Conservation (phyloP, 1,284 basidiomycete species). For the Inonotus obliquus region DNA sequence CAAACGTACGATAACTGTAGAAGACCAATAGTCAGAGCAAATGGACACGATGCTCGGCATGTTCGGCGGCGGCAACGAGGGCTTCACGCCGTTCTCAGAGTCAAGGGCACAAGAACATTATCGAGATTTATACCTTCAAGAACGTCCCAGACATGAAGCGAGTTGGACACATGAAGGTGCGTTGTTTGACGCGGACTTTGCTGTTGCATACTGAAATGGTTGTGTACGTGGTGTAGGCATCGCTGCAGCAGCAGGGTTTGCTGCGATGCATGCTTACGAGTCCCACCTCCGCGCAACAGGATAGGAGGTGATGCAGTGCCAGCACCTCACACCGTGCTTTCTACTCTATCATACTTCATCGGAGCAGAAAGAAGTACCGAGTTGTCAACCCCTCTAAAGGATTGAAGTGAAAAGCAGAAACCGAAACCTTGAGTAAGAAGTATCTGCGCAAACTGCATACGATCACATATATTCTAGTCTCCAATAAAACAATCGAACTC, state of each 20-base stretch:
- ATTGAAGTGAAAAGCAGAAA: too few species aligned
- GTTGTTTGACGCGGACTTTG: neutral
- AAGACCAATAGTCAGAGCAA: too few species aligned
- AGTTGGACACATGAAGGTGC: constrained; percentile 25
- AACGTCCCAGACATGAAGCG: constrained; percentile 22
- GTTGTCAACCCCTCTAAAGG: too few species aligned
- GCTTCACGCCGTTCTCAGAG: constrained; percentile 13
- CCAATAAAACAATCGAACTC: too few species aligned
- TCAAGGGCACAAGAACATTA: constrained; percentile 19
- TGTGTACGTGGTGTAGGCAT: constrained; percentile 21
- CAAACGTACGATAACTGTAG: neutral
- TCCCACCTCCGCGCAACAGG: constrained; percentile 25
- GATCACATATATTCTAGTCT: too few species aligned
- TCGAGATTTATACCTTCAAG: constrained; percentile 20
- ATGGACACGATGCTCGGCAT: constrained; percentile 10
- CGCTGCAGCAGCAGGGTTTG: constrained; percentile 27
- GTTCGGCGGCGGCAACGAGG: neutral
- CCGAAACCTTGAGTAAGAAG: too few species aligned
- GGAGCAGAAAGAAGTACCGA: too few species aligned
- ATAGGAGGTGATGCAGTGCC: too few species aligned
- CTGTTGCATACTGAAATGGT: neutral
- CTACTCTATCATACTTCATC: too few species aligned
- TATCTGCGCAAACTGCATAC: too few species aligned
- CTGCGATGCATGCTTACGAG: constrained; percentile 27
- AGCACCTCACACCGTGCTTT: too few species aligned